A percentile compares a stretch with the other conserved stretches of the same genome.
Conservation (phyloP, 1,139 yeast genomes). For the Blastobotrys raffinosifermentans region DNA sequence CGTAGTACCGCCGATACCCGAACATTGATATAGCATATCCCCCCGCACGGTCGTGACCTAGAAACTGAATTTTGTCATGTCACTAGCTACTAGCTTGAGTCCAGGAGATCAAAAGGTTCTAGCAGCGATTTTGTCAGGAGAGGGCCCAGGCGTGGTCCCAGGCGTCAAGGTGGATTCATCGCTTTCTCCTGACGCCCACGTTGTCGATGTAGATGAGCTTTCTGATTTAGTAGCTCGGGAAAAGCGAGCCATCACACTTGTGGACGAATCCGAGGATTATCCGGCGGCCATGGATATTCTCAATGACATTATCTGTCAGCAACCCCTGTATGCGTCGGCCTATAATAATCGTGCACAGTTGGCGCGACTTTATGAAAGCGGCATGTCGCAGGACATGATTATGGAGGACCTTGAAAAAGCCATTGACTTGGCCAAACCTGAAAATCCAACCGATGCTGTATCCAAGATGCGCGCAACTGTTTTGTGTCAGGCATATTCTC, state of each 20-base stretch:
- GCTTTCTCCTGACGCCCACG: constrained; percentile 25
- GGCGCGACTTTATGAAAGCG: constrained; percentile 12
- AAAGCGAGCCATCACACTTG: constrained; percentile 21
- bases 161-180: constrained; percentile 18
- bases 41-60: too few species aligned
- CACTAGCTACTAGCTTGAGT: constrained; percentile 15
- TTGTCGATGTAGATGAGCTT: constrained; percentile 13
- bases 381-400: constrained; percentile 4
- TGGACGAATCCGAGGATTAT: constrained; percentile 15
- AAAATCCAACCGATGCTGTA: constrained; percentile 9
- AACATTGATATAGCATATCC: too few species aligned
- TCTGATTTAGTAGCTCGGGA: constrained; percentile 21
- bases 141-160: constrained; percentile 10
- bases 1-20: too few species aligned
- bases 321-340: constrained; percentile 31
- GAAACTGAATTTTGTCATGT: constrained; percentile 13
- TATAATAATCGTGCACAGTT: constrained; percentile 34
- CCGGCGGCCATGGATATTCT: constrained; percentile 19
- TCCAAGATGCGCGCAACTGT: constrained; percentile 30
- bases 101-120: constrained; percentile 19
- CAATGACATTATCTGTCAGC: constrained; percentile 17
- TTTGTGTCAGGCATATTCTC: constrained; percentile 28
- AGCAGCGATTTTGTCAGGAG: constrained; percentile 16
- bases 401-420: constrained; percentile 23
- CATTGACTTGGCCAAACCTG: constrained; percentile 24